Evolutionary conservation across 2,329 filamentous ascomycete species (phyloP).

Genomic region (Fusarium agapanthi): DNA sequence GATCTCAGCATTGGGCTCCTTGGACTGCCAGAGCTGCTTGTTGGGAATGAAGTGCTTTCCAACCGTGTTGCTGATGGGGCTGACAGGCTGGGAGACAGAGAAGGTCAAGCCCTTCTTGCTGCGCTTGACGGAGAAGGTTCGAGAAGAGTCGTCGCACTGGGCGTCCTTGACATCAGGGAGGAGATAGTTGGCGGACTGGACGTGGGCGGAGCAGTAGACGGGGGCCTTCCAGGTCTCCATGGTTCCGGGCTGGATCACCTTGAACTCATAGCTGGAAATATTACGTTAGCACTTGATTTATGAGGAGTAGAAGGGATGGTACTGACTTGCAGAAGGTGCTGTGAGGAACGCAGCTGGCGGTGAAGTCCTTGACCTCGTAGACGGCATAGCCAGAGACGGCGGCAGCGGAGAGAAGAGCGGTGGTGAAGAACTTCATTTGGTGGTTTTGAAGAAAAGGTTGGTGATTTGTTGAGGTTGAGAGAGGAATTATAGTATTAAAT

Average conservation of each 20-base stretch:
- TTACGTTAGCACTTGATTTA: background rate
- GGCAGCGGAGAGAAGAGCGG: slow-evolving; percentile 17
- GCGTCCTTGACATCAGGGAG: slow-evolving; percentile 45
- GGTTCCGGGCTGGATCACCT: slow-evolving; percentile 28
- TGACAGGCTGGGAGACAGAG: slow-evolving; percentile 41
- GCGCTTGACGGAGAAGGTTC: slow-evolving; percentile 42
- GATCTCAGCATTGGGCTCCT: slow-evolving; percentile 34
- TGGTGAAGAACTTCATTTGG: slow-evolving; percentile 31
- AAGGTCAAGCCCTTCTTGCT: slow-evolving; percentile 39
- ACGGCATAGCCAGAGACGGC: background rate
- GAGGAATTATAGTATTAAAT: too few relatives aligned
- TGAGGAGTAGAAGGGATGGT: fast-evolving
- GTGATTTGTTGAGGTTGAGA: background rate
- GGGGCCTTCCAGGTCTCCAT: slow-evolving; percentile 38
- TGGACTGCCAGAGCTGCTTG: slow-evolving; percentile 3
- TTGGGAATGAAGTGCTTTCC: slow-evolving; percentile 42
- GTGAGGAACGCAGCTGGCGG: slow-evolving; percentile 17
- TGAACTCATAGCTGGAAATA: slow-evolving; percentile 11
- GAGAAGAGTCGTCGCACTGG: slow-evolving; percentile 42
- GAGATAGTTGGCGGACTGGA: slow-evolving; percentile 30
- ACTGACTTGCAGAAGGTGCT: slow-evolving; percentile 24
- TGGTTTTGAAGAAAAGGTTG: background rate
- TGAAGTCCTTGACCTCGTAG: slow-evolving; percentile 21
- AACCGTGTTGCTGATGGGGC: slow-evolving; percentile 36
- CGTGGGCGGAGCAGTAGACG: slow-evolving; percentile 37